These are phyloP conservation scores for Galeopsis tetrahit DNA, from an alignment of 257 asterid species.

Conservation along the genomic window DNA sequence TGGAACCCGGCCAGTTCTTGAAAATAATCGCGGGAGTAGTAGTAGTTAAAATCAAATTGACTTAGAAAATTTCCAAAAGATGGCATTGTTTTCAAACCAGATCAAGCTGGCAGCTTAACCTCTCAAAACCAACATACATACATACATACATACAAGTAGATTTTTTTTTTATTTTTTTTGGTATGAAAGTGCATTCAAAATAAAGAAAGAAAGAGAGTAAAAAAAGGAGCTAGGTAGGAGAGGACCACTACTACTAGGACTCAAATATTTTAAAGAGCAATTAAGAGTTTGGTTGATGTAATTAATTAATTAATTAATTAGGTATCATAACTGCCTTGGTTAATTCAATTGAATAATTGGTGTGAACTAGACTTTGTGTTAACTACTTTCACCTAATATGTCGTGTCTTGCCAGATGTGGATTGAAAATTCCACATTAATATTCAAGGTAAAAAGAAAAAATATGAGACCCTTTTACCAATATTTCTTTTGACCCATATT, in stretches of 20 bases:
- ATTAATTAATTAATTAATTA: background rate
- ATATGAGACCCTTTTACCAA: too few species aligned
- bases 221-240: background rate
- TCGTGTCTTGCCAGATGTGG: background rate
- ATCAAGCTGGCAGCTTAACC: constrained; percentile 98
- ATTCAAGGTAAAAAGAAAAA: too few species aligned
- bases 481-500: too few species aligned
- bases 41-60: too few species aligned
- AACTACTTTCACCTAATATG: constrained; percentile 32
- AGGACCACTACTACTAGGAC: constrained; percentile 29
- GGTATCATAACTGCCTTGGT: constrained; percentile 32
- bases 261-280: constrained; percentile 6
- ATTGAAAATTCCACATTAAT: background rate
- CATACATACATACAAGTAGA: background rate
- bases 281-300: constrained; percentile 25
- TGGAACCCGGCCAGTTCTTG: constrained; percentile 30
- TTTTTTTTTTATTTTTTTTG: background rate
- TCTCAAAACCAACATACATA: constrained; percentile 70
- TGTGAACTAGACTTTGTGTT: constrained; percentile 17
- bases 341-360: constrained; percentile 30
- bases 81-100: constrained; percentile 44
- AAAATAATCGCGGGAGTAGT: background rate
- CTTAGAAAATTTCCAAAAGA: constrained; percentile 8
- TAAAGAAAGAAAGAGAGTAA: background rate
- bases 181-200: background rate